Evolutionary conservation across 2,329 filamentous ascomycete species (phyloP).

Genomic region (Aspergillus ibericus): DNA sequence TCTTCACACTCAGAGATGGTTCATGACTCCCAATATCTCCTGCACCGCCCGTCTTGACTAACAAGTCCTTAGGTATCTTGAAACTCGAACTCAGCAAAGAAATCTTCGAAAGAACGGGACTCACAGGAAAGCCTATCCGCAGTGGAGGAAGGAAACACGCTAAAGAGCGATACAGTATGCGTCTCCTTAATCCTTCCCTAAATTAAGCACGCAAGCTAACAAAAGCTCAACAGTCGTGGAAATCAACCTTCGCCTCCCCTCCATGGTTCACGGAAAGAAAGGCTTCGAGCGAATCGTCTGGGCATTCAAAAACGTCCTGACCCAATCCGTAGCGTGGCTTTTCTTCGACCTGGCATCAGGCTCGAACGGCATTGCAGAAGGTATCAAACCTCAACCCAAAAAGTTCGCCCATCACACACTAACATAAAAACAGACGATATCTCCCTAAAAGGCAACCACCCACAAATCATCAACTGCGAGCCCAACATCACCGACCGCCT

Average conservation of each 20-base stretch:
- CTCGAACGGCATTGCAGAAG: conserved; percentile 34
- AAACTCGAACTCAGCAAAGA: conserved; percentile 77
- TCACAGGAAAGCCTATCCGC: conserved; percentile 68
- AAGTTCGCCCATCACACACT: neutral
- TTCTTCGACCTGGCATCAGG: conserved; percentile 62
- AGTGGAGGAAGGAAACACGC: conserved; percentile 61
- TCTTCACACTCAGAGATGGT: conserved; percentile 72
- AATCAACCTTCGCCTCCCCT: conserved; percentile 68
- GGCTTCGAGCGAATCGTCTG: conserved; percentile 76
- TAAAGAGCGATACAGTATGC: conserved; percentile 72
- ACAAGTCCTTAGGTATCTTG: conserved; percentile 58
- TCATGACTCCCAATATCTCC: conserved; percentile 17
- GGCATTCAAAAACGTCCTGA: conserved; percentile 76
- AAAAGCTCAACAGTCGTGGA: conserved; percentile 62
- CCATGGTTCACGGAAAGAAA: conserved; percentile 81
- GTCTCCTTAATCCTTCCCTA: neutral
- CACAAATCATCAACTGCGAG: conserved; percentile 36
- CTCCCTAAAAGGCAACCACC: conserved; percentile 40
- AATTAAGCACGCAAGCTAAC: conserved; percentile 14
- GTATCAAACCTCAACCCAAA: conserved; percentile 35
- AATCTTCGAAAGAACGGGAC: conserved; percentile 77
- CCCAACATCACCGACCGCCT: conserved; percentile 24
- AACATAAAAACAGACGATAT: conserved; percentile 24
- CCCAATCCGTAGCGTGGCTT: conserved; percentile 69
- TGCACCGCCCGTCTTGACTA: neutral